Percentiles rank a stretch among this genome's conserved stretches.
These are phyloP conservation scores for Coemansia sp. DNA, from an alignment of 192 early-diverging fungal genomes.

Conservation along the genomic window DNA sequence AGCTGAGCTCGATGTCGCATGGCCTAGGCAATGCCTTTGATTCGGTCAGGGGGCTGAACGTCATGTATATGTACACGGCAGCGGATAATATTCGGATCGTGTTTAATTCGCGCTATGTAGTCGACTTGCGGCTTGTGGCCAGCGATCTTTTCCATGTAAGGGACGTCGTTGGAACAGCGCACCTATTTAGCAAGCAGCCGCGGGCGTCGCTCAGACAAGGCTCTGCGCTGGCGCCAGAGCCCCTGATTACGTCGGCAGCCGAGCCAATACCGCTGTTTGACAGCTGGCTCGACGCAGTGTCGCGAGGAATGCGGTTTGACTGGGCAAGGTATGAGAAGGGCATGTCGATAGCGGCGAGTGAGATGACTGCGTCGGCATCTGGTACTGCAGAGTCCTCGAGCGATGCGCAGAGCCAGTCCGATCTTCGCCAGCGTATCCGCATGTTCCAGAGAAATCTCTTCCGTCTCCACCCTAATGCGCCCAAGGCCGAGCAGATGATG, in stretches of 20 bases:
- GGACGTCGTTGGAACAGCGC: constrained; percentile 32
- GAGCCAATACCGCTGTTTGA: constrained; percentile 50
- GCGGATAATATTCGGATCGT: constrained; percentile 47
- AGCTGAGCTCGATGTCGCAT: constrained; percentile 13
- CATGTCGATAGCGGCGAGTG: constrained; percentile 10
- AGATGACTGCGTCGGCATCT: background rate
- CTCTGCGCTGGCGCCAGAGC: constrained; percentile 18
- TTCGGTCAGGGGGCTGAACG: constrained; percentile 28
- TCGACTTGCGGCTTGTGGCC: constrained; percentile 44
- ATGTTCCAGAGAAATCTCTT: constrained; percentile 39
- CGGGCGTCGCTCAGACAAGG: constrained; percentile 2
- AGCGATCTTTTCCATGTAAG: constrained; percentile 34
- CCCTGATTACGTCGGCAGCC: constrained; percentile 35
- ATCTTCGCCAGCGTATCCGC: constrained; percentile 11
- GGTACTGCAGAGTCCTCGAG: too few relatives aligned
- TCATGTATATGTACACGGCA: constrained; percentile 52
- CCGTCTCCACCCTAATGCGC: constrained; percentile 29
- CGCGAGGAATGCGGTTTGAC: constrained; percentile 33
- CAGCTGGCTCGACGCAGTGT: constrained; percentile 42
- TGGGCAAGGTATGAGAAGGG: constrained; percentile 36
- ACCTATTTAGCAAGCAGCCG: constrained; percentile 7
- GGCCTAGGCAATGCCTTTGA: constrained; percentile 25
- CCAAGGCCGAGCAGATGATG: constrained; percentile 35
- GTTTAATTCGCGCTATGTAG: constrained; percentile 46
- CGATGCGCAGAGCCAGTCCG: background rate